Evolutionary conservation across 495 filamentous ascomycete species (phyloP).

Genomic region (Parathielavia appendiculata): DNA sequence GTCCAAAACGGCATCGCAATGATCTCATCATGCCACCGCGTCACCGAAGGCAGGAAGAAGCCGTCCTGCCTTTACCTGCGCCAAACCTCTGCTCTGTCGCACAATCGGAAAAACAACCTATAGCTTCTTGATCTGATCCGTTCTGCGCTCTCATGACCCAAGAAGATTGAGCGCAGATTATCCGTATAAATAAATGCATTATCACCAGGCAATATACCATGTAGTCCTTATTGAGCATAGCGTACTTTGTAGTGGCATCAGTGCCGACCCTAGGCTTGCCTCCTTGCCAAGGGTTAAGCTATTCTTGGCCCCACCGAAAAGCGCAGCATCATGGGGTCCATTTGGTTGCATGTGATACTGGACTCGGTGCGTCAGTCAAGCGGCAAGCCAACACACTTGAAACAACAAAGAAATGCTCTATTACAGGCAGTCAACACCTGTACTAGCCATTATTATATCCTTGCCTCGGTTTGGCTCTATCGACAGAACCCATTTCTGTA

Average conservation of each 20-base stretch:
- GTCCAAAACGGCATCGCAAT: constrained; percentile 16
- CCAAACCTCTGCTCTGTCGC: not conserved
- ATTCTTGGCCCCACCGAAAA: constrained; percentile 13
- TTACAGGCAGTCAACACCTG: not conserved
- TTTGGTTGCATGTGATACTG: constrained; percentile 24
- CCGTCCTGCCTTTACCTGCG: constrained; percentile 8
- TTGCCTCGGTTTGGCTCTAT: not conserved
- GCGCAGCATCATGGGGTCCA: constrained; percentile 23
- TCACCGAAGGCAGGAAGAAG: constrained; percentile 8
- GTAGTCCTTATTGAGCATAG: not conserved
- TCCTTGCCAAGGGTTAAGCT: not conserved
- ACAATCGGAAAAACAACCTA: not conserved
- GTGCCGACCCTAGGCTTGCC: constrained; percentile 11
- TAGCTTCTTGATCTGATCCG: not conserved
- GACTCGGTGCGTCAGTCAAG: not conserved
- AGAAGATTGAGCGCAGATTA: not conserved
- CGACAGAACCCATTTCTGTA: not conserved
- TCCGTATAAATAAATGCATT: not conserved
- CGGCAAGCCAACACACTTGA: not conserved
- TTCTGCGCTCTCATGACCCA: not conserved
- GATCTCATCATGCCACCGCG: constrained; percentile 36
- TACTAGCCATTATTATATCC: not conserved
- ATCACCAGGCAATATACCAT: not conserved
- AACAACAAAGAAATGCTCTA: too few species aligned
- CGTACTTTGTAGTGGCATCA: not conserved